A percentile compares a stretch with the other conserved stretches of the same genome.
These are phyloP conservation scores for Globisporangium nodosum DNA, from an alignment of 352 stramenopile genomes.

Conservation along the genomic window DNA sequence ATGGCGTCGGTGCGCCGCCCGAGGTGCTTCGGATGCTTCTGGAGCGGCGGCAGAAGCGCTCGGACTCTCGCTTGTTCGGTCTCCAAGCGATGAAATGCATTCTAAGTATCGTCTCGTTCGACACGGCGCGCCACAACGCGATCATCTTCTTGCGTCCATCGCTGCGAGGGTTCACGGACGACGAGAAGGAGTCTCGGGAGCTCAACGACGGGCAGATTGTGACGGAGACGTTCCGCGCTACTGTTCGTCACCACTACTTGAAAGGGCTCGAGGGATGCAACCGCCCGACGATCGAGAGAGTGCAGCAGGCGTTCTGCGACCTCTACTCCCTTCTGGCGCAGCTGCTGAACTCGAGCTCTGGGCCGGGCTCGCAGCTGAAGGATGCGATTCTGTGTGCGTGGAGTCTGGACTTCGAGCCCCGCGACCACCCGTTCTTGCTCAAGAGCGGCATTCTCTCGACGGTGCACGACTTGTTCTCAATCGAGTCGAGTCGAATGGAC, in stretches of 20 bases:
- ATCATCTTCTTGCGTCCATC: constrained; percentile 81
- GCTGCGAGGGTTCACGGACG: constrained; percentile 81
- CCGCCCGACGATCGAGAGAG: constrained; percentile 41
- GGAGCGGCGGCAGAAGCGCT: constrained; percentile 65
- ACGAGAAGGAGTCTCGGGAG: constrained; percentile 77
- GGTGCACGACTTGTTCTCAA: constrained; percentile 71
- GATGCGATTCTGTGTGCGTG: constrained; percentile 78
- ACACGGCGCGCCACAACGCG: constrained; percentile 67
- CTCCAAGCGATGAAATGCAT: constrained; percentile 81
- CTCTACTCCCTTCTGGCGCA: constrained; percentile 67
- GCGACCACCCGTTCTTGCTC: constrained; percentile 77
- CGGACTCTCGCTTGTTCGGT: constrained; percentile 70
- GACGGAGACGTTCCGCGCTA: constrained; percentile 78
- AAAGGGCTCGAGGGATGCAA: constrained; percentile 84
- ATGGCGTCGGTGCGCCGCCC: constrained; percentile 74
- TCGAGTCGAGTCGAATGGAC: constrained; percentile 43
- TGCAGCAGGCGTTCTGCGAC: constrained; percentile 70
- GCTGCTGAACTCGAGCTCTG: constrained; percentile 25
- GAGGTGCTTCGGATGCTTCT: constrained; percentile 65
- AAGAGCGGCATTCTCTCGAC: constrained; percentile 72
- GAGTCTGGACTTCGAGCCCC: constrained; percentile 79
- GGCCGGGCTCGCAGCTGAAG: constrained; percentile 55
- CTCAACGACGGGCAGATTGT: constrained; percentile 72
- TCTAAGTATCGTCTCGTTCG: constrained; percentile 62
- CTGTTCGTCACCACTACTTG: constrained; percentile 80